phyloP scores from a whole-genome alignment of 805 yeast genomes.

The Lachancea meyersii region DNA sequence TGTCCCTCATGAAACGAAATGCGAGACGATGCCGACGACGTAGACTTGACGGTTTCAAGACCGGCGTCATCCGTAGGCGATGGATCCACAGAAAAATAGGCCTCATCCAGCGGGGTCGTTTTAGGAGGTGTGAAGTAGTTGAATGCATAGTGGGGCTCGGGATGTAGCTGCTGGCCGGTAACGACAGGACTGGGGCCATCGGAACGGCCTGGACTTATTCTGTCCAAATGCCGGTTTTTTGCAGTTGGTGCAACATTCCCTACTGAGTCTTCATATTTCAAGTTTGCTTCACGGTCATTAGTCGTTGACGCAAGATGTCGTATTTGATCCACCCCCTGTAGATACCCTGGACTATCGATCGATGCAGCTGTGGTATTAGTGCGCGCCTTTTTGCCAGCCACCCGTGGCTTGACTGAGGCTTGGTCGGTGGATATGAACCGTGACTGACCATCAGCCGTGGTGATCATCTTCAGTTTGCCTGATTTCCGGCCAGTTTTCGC shows the following conservation, averaged over 20 bases:
- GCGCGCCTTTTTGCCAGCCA: not conserved
- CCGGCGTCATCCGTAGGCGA: conserved; percentile 20
- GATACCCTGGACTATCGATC: not conserved
- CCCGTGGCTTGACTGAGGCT: conserved; percentile 17
- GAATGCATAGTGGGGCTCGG: conserved; percentile 4
- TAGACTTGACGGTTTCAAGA: conserved; percentile 20
- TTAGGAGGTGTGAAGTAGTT: conserved; percentile 9
- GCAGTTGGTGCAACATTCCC: not conserved
- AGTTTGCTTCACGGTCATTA: not conserved
- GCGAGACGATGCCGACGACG: conserved; percentile 21
- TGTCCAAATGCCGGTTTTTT: not conserved
- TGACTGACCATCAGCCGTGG: conserved; percentile 28
- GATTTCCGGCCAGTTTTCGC: conserved; percentile 33
- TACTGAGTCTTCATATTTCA: not conserved
- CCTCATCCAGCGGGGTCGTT: conserved; percentile 16
- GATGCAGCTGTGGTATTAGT: not conserved
- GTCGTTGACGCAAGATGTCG: not conserved
- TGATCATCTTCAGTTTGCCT: conserved; percentile 28
- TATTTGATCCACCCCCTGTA: not conserved
- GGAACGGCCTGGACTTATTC: not conserved
- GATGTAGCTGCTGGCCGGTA: conserved; percentile 2
- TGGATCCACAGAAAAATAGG: conserved; percentile 13
- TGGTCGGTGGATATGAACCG: conserved; percentile 33
- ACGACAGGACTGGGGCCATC: not conserved
- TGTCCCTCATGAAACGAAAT: conserved; percentile 18